Evolutionary conservation across 768 basidiomycete species (phyloP).

Genomic region (Mrakia gelida): DNA sequence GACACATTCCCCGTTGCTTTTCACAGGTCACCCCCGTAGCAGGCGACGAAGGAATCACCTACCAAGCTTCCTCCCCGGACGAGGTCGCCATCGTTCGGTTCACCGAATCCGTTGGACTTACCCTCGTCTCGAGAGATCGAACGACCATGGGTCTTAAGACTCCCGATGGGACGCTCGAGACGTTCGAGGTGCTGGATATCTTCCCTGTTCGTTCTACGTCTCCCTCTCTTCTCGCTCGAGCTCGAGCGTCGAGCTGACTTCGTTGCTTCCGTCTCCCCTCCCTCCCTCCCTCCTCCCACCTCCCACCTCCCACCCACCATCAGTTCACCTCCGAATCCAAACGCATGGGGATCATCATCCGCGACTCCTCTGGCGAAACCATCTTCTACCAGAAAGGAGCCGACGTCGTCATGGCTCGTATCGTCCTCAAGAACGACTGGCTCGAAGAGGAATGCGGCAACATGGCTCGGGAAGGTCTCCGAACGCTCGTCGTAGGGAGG

Average conservation of each 20-base stretch:
- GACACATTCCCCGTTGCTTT: not conserved
- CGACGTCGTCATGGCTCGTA: conserved; percentile 93
- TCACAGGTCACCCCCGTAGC: conserved; percentile 84
- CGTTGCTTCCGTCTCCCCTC: too few species aligned
- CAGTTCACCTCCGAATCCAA: conserved; percentile 94
- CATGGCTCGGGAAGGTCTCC: conserved; percentile 93
- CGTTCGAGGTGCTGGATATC: conserved; percentile 83
- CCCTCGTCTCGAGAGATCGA: conserved; percentile 82
- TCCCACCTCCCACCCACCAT: not conserved
- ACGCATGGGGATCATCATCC: conserved; percentile 96
- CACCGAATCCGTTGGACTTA: conserved; percentile 91
- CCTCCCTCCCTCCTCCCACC: not conserved
- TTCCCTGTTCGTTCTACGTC: conserved; percentile 56
- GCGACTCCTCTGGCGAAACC: conserved; percentile 72
- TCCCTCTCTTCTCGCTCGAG: not conserved
- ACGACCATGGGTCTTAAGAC: conserved; percentile 79
- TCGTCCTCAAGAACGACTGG: conserved; percentile 97
- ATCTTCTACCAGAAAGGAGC: conserved; percentile 94
- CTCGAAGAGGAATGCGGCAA: conserved; percentile 97
- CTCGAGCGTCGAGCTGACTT: not conserved
- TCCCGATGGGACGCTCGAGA: conserved; percentile 59
- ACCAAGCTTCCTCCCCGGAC: conserved; percentile 97
- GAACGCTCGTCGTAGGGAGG: conserved; percentile 87
- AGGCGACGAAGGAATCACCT: conserved; percentile 75
- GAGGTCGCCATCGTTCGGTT: conserved; percentile 98